Evolutionary conservation across 495 filamentous ascomycete species (phyloP), one percentile per base, ranked within the genome.

Genomic region (Platismatia glauca): DNA sequence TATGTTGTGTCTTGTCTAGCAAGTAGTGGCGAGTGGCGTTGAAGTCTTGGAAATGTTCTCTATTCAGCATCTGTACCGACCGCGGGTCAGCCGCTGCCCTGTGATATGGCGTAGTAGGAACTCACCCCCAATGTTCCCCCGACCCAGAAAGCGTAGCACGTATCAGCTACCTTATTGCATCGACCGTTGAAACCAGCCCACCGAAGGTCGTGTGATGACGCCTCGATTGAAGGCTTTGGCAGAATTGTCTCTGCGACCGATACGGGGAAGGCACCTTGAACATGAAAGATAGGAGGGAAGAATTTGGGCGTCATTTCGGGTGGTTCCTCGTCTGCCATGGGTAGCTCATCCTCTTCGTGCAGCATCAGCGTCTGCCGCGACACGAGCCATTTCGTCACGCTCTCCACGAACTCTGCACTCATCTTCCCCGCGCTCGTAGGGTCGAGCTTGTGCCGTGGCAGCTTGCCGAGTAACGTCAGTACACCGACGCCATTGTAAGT

Each of bases 71-170:
- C 83, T 89, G 62, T n/a, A 38, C 7, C 22, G 7, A 20, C 53
- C n/a, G 27, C 56, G 27, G 37, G 57, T 72, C 48, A 71, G 59
- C 41, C 24, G 31, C 57, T 22, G 29, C 55, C 57, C 29, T 7
- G 33, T 2, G 34, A 20, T 46, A 60, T 41, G 39, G 22, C 13
- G 60, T 61, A 37, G 63, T 20, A 38, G 53, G 8, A 34, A 56
- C 77, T 66, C 77, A 89, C 83, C 57, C 73, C 75, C 9, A 97
- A 73, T 8, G 89, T 83, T 15, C 82, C 91, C 34, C 79, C 79
- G 3, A 88, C 88, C 94, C 94, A 98, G 78, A 91, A 98, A 8
- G 82, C 84, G 73, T 98, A 97, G 73, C 94, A 98, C 2, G 93
- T 97, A 74, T 98, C 94, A 24, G 86, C 85, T 16, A 83, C 72